These are phyloP conservation scores for Ogataea salicorniae DNA, from an alignment of 805 yeast species.

Conservation along the genomic window DNA sequence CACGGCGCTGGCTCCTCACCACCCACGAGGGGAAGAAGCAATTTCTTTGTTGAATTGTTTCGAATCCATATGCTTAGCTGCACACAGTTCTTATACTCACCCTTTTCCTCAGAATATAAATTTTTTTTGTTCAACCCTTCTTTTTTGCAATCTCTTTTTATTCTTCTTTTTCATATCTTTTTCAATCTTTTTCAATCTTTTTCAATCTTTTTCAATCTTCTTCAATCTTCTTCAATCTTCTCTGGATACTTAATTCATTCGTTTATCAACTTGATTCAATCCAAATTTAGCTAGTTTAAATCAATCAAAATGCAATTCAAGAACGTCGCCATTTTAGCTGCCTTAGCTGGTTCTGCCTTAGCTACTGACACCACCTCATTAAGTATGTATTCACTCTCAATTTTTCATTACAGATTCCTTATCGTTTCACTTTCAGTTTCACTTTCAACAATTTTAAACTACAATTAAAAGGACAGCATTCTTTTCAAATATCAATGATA, in stretches of 20 bases:
- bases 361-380: conserved; percentile 34
- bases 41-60: too few species aligned
- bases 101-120: not conserved
- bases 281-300: not conserved
- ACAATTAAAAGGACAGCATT: too few species aligned
- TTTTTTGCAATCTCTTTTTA: not conserved
- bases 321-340: conserved; percentile 44
- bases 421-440: not conserved
- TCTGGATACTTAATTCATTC: not conserved
- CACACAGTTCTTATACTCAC: not conserved
- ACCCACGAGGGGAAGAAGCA: too few species aligned
- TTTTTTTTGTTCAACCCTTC: not conserved
- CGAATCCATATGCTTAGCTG: too few species aligned
- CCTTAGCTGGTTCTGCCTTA: conserved; percentile 45
- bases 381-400: conserved; percentile 29
- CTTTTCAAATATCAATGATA: too few species aligned
- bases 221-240: too few species aligned
- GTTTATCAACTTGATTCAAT: not conserved
- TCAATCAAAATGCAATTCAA: conserved; percentile 48
- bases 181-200: not conserved
- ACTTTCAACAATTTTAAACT: too few species aligned
- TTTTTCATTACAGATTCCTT: not conserved
- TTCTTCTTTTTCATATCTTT: not conserved
- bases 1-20: too few species aligned
- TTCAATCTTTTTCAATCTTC: not conserved